phyloP scores from a whole-genome alignment of 768 basidiomycete species.

The Artomyces pyxidatus region DNA sequence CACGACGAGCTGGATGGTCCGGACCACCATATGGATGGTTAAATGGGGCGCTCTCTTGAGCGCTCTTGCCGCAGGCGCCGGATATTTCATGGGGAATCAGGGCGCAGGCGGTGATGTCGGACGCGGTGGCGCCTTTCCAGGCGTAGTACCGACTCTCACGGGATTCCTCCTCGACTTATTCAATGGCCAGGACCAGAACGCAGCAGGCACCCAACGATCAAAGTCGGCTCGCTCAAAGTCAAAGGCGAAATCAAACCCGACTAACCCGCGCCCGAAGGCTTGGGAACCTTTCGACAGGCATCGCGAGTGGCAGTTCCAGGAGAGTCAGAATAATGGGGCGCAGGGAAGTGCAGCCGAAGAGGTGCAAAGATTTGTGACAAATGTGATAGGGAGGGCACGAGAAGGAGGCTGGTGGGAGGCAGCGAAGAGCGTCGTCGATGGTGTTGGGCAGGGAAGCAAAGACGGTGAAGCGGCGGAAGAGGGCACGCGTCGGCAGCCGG shows the following conservation, averaged over 20 bases:
- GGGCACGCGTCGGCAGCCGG: background rate
- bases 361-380: conserved; percentile 38
- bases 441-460: background rate
- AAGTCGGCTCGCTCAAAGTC: conserved; percentile 15
- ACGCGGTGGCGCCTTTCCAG: conserved; percentile 20
- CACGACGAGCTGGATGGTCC: conserved; percentile 68
- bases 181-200: background rate
- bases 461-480: background rate
- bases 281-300: conserved; percentile 66
- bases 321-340: conserved; percentile 15
- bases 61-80: conserved; percentile 41
- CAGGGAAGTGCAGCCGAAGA: conserved; percentile 25
- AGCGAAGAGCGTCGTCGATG: conserved; percentile 4
- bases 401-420: conserved; percentile 10
- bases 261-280: conserved; percentile 33
- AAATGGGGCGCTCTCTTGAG: conserved; percentile 70
- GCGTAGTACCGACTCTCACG: conserved; percentile 32
- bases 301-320: conserved; percentile 42
- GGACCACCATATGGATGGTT: conserved; percentile 56
- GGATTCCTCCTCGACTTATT: conserved; percentile 30
- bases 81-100: conserved; percentile 43
- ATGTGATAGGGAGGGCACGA: conserved; percentile 26
- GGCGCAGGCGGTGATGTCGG: conserved; percentile 26
- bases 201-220: conserved; percentile 10
- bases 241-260: conserved; percentile 12